A percentile compares a stretch with the other conserved stretches of the same genome.
phyloP scores from a whole-genome alignment of 805 yeast species.

The Naumovozyma dairenensis region DNA sequence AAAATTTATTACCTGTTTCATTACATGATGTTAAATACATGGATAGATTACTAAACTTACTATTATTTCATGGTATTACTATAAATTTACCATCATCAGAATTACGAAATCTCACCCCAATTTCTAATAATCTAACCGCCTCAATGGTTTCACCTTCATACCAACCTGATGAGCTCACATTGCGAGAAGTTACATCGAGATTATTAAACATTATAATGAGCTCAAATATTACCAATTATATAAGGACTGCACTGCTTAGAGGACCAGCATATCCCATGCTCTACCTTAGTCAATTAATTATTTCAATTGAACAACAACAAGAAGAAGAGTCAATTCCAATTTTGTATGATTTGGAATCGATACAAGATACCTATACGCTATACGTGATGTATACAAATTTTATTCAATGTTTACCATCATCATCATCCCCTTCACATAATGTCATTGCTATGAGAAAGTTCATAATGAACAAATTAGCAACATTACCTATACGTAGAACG shows the following conservation, averaged over 20 bases:
- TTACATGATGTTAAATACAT: conserved; percentile 76
- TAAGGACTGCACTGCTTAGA: conserved; percentile 36
- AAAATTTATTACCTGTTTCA: conserved; percentile 47
- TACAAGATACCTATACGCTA: conserved; percentile 60
- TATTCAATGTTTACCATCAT: conserved; percentile 25
- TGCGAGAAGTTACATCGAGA: conserved; percentile 10
- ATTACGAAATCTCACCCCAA: no score
- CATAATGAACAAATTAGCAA: conserved; percentile 42
- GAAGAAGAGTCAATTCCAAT: conserved; percentile 25
- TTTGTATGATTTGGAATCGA: conserved; percentile 29
- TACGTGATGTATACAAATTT: conserved; percentile 51
- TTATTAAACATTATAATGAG: conserved; percentile 18
- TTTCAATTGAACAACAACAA: conserved; percentile 4
- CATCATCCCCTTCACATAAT: no score
- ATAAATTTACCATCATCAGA: conserved; percentile 45
- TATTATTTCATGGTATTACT: conserved; percentile 64
- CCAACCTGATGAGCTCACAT: conserved; percentile 4
- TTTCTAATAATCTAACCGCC: conserved; percentile 54
- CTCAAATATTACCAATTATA: conserved; percentile 17
- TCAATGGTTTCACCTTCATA: conserved; percentile 37
- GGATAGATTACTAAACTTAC: conserved; percentile 49
- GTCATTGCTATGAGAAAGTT: conserved; percentile 36
- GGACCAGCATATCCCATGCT: conserved; percentile 64
- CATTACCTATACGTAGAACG: conserved; percentile 44
- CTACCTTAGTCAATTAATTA: conserved; percentile 37